A percentile compares a stretch with the other conserved stretches of the same genome.
Conservation (phyloP, 2,329 filamentous ascomycete genomes). For the Aspergillus felis region DNA sequence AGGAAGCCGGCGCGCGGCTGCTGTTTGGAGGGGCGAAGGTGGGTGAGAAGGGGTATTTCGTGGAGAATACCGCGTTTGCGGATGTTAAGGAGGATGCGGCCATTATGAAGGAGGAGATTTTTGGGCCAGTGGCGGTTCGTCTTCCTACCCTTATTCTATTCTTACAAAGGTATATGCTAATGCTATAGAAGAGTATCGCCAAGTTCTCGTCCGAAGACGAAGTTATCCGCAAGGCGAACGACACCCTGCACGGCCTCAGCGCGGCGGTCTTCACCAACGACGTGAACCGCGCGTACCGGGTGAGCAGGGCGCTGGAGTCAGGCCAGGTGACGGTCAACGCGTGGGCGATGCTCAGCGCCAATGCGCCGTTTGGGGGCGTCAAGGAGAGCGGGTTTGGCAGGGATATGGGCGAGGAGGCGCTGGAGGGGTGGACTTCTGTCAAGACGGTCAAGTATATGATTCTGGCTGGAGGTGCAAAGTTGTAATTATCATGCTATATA, state of each 20-base stretch:
- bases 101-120: slow-evolving; percentile 53
- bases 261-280: slow-evolving; percentile 26
- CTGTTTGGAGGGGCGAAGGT: slow-evolving; percentile 22
- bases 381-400: slow-evolving; percentile 27
- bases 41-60: slow-evolving; percentile 54
- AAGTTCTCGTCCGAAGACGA: slow-evolving; percentile 59
- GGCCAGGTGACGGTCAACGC: slow-evolving; percentile 26
- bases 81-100: slow-evolving; percentile 47
- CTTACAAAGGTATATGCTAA: not conserved
- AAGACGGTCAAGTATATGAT: slow-evolving; percentile 18
- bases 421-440: slow-evolving; percentile 21
- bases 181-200: slow-evolving; percentile 43
- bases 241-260: slow-evolving; percentile 37
- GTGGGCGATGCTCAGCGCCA: slow-evolving; percentile 22
- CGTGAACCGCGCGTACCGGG: slow-evolving; percentile 21
- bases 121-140: slow-evolving; percentile 50
- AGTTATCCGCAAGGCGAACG: slow-evolving; percentile 53
- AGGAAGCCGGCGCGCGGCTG: slow-evolving; percentile 16
- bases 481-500: not conserved
- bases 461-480: not conserved
- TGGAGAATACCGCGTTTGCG: slow-evolving; percentile 57
- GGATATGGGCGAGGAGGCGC: slow-evolving; percentile 25
- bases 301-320: slow-evolving; percentile 17
- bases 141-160: too few species aligned
- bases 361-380: slow-evolving; percentile 25